Base-by-base conservation (phyloP, 148 eudicot genomes). In the Rhododendron williamsianum region DNA sequence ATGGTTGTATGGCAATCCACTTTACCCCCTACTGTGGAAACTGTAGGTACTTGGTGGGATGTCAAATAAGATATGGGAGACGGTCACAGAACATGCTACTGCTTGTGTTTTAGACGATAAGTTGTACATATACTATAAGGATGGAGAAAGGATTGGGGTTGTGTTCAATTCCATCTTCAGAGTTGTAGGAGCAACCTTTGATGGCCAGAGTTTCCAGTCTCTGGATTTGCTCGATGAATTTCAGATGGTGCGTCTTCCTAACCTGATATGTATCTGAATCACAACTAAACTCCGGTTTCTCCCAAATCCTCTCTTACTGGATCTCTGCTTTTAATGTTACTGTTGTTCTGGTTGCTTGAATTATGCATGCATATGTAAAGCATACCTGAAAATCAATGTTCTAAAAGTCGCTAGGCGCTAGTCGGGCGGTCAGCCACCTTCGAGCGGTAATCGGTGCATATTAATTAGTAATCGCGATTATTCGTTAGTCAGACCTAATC, bases 21-120 rank as follows among this genome's bases (percentile, higher is more conserved):
- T 16, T 16, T 3, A 76, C 23, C 78, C 69, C 52, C 72, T n/a
- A 18, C 52, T 33, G 2, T 71, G 19, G 73, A 76, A 54, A 76
- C 49, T 87, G 80, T 86, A 95, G 98, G 85, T 88, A 67, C 86
- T 91, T 46, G 65, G 76, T 71, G 58, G 81, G 60, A 84, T 91
- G 82, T 81, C 90, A 35, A 90, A 81, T 30, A 95, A 82, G 86
- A 86, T 85, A 41, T 92, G 94, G 95, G 82, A 87, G 23, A 86
- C 87, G 78, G 91, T 89, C 35, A 86, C 89, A 6, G 74, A 87
- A 52, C 91, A 92, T 65, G 98, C 96, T 35, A 81, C 43, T n/a
- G 85, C 80, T 33, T 95, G 98, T 86, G 74, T 48, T 63, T 54
- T 91, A 80, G 91, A 88, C 74, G 82, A 84, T 63, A 87, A 87